Percentiles rank a stretch among this genome's conserved stretches.
These are phyloP conservation scores for Naganishia liquefaciens DNA, from an alignment of 1,284 basidiomycete species.

Conservation along the genomic window DNA sequence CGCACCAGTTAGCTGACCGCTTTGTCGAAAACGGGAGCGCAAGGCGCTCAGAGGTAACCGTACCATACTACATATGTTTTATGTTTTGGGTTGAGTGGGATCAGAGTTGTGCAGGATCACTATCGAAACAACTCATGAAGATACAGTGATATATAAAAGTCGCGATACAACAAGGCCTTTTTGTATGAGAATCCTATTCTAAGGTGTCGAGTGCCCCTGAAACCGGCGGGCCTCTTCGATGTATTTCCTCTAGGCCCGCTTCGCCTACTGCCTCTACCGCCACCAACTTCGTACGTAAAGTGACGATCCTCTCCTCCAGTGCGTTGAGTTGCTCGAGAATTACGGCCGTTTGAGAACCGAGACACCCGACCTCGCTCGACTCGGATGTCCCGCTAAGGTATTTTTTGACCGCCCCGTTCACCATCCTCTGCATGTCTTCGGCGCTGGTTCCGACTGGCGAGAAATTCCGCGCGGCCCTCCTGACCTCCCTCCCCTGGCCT, in stretches of 20 bases:
- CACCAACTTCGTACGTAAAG: constrained; percentile 5
- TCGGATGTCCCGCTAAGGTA: background rate
- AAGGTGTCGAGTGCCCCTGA: constrained; percentile 18
- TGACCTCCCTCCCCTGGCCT: constrained; percentile 28
- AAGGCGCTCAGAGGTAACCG: no score
- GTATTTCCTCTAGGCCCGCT: background rate
- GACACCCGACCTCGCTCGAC: background rate
- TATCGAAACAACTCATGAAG: background rate
- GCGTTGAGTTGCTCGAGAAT: constrained; percentile 16
- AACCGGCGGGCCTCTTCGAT: background rate
- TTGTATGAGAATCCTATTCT: background rate
- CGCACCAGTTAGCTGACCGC: no score
- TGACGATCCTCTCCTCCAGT: constrained; percentile 17
- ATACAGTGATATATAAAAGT: background rate
- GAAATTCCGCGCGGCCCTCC: constrained; percentile 12
- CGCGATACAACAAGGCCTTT: background rate
- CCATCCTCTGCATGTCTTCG: constrained; percentile 15
- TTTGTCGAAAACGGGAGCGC: no score
- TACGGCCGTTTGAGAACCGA: constrained; percentile 6
- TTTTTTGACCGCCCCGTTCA: constrained; percentile 7
- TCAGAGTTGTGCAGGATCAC: no score
- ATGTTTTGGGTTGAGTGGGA: no score
- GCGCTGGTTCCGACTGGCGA: constrained; percentile 3
- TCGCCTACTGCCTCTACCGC: constrained; percentile 6
- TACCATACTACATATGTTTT: no score